Percentiles rank a stretch among this genome's conserved stretches.
These are phyloP conservation scores for Zygnema cylindricum DNA, from an alignment of 139 green algal species.

Conservation along the genomic window DNA sequence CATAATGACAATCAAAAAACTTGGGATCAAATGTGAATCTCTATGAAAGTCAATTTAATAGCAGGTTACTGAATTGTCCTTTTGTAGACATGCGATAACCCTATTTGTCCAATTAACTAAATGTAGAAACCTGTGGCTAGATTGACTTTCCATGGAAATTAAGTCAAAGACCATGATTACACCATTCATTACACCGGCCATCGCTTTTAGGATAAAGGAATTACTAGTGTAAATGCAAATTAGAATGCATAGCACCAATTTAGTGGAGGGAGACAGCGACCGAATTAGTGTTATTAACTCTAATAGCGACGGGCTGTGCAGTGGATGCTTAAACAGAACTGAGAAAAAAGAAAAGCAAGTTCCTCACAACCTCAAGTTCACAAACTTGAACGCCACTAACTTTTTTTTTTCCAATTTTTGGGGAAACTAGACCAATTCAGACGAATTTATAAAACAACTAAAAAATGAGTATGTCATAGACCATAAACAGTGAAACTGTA, in stretches of 20 bases:
- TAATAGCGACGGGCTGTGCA: too few relatives aligned
- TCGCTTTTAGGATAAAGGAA: too few relatives aligned
- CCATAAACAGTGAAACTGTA: not conserved
- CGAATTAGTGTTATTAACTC: too few relatives aligned
- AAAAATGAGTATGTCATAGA: not conserved
- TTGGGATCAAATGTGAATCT: slow-evolving; percentile 69
- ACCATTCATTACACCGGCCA: too few relatives aligned
- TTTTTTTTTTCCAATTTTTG: too few relatives aligned
- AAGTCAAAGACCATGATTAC: slow-evolving; percentile 56
- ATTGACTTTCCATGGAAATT: slow-evolving; percentile 50
- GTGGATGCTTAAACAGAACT: too few relatives aligned
- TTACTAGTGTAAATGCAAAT: too few relatives aligned
- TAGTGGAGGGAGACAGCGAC: not conserved
- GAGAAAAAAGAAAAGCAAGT: too few relatives aligned
- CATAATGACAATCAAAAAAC: too few relatives aligned
- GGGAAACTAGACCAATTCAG: too few relatives aligned
- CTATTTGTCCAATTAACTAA: slow-evolving; percentile 30
- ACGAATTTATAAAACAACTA: not conserved
- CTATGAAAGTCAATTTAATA: not conserved
- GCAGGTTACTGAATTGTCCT: slow-evolving; percentile 42
- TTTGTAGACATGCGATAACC: slow-evolving; percentile 18
- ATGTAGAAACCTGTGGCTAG: slow-evolving; percentile 45
- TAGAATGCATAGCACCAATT: not conserved
- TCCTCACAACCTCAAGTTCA: too few relatives aligned
- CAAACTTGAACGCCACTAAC: too few relatives aligned